phyloP scores from a whole-genome alignment of 371 early-diverging fungal genomes.

The Vairimorpha ceranae region DNA sequence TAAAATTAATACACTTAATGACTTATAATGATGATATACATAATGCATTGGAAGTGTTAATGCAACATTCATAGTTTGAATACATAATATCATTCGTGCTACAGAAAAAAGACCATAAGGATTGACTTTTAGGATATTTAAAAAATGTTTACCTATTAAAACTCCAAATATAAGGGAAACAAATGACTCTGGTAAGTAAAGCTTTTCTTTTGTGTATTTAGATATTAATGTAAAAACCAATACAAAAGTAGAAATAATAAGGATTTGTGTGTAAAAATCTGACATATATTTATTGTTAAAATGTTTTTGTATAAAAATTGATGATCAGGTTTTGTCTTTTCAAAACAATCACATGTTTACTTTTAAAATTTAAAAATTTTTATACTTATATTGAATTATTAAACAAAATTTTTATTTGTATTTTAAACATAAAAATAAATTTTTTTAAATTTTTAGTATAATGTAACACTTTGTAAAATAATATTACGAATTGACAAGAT shows the following conservation, averaged over 20 bases:
- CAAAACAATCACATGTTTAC: too few relatives aligned
- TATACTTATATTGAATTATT: too few relatives aligned
- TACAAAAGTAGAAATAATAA: slow-evolving; percentile 66
- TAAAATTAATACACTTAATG: slow-evolving; percentile 70
- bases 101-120: slow-evolving; percentile 52
- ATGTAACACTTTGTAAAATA: too few relatives aligned
- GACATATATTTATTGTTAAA: too few relatives aligned
- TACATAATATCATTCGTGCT: slow-evolving; percentile 57
- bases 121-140: slow-evolving; percentile 31
- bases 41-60: slow-evolving; percentile 56
- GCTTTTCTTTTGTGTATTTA: slow-evolving; percentile 75
- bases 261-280: slow-evolving; percentile 30
- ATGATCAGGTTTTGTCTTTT: background rate
- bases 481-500: background rate
- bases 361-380: too few relatives aligned
- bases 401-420: too few relatives aligned
- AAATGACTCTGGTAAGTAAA: slow-evolving; percentile 79
- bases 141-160: slow-evolving; percentile 67
- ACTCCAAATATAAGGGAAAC: slow-evolving; percentile 79
- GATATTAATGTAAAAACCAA: slow-evolving; percentile 76
- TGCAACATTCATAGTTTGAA: slow-evolving; percentile 63
- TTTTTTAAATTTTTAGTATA: too few relatives aligned
- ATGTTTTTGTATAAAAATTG: background rate
- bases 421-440: too few relatives aligned
- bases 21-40: slow-evolving; percentile 62